Evolutionary conservation across 805 yeast species (phyloP).

Genomic region (Candida sphagnicola): DNA sequence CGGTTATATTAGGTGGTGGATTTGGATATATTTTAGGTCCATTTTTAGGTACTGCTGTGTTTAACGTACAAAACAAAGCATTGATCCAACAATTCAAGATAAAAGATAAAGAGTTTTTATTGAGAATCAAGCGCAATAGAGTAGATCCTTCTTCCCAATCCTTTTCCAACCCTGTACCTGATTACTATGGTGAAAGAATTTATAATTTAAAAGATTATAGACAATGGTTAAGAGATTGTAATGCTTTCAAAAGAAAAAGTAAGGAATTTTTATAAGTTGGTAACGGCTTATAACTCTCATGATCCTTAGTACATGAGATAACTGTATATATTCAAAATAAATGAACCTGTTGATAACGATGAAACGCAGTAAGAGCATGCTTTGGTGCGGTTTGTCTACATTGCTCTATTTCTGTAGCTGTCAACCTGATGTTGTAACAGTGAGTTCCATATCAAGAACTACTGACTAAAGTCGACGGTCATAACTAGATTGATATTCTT

Average conservation of each 20-base stretch:
- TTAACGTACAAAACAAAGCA: constrained; percentile 50
- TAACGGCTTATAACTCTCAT: no score
- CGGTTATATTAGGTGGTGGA: constrained; percentile 66
- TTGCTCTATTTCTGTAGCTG: no score
- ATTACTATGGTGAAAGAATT: constrained; percentile 95
- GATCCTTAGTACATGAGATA: not conserved
- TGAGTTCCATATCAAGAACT: no score
- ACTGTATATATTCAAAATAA: constrained; percentile 1
- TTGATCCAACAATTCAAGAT: constrained; percentile 43
- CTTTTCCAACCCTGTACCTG: constrained; percentile 95
- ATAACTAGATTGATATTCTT: no score
- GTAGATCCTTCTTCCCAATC: constrained; percentile 92
- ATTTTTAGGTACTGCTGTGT: constrained; percentile 63
- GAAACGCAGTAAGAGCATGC: no score
- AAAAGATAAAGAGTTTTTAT: constrained; percentile 73
- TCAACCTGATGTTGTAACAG: no score
- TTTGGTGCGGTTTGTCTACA: no score
- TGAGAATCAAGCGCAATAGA: constrained; percentile 70
- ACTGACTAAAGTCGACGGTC: no score
- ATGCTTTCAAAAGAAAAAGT: constrained; percentile 81
- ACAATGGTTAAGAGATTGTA: constrained; percentile 95
- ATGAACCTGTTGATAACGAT: not conserved
- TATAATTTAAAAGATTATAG: constrained; percentile 81
- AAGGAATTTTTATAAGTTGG: constrained; percentile 56
- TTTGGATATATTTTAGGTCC: constrained; percentile 86